Base-by-base conservation (phyloP, 106 monocot species). In the Apostasia shenzhenica region DNA sequence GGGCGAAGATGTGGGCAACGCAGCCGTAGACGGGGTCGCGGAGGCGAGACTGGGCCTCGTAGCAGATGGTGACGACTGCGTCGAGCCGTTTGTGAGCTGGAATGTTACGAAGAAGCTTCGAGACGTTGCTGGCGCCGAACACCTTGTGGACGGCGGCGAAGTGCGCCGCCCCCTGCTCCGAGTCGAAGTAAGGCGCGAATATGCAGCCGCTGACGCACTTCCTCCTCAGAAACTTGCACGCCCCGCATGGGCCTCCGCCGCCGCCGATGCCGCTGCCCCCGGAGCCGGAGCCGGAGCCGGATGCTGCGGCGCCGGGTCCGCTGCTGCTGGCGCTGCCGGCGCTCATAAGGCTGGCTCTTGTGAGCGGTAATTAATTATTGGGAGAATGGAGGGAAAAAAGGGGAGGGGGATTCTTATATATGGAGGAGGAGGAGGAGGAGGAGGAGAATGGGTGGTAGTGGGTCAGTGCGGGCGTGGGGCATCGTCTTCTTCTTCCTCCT, bases 131-230 rank as follows among this genome's bases (percentile, higher is more conserved):
- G 6, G 97, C 92, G 3, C 97, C 97, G 76, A 97, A 97, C 48
- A 97, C 92, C 70, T 97, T 97, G 80, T 97, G 97, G 70, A 97
- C 97, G 3, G 92, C 97, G 8, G 97, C 92, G 66, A 97, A 97
- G 77, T 97, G 89, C 11, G 83, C 75, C 48, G 97, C 92, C 0
- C 92, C 97, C 58, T 97, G 92, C 81, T 97, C 97, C 4, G 97
- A 84, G 68, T 92, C 97, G 73, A 97, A 97, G 77, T 97, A 97
- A 1, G 97, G 97, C 14, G 97, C 97, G 54, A 97, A 97, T 52
- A 92, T 92, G 85, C 97, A 97, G 14, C 92, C 97, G 57, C 45
- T 87, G 52, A 97, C 97, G 61, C 97, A 97, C 86, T 97, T 97
- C 69, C 97, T 70, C 57, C 97, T 66, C 61, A 99, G 59, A 67